phyloP scores from a whole-genome alignment of 106 monocot genomes.

The Cymbidium sinense region DNA sequence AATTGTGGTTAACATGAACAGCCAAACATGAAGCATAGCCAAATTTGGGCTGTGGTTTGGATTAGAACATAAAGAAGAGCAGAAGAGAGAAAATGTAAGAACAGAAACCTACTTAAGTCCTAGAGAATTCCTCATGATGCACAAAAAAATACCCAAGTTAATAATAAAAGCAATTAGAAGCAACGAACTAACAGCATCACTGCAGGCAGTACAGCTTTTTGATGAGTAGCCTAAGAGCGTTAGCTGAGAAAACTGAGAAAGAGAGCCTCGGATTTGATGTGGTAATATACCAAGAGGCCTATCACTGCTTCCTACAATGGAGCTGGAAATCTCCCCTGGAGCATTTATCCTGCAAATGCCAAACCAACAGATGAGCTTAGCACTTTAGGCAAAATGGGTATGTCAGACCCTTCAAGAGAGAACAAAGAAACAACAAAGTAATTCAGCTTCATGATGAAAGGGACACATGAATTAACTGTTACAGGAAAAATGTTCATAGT shows the following conservation, averaged over 20 bases:
- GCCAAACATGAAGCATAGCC: too few species aligned
- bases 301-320: conserved; percentile 31
- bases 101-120: neutral
- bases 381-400: neutral
- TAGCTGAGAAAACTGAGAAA: conserved; percentile 69
- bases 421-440: neutral
- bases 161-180: neutral
- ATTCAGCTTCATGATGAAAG: neutral
- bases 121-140: neutral
- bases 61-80: too few species aligned
- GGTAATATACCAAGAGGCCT: conserved; percentile 82
- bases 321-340: conserved; percentile 61
- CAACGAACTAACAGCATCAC: conserved; percentile 46
- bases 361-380: neutral
- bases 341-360: conserved; percentile 65
- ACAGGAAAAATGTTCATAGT: neutral
- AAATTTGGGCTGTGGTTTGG: too few species aligned
- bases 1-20: too few species aligned
- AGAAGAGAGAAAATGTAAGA: too few species aligned
- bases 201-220: conserved; percentile 79
- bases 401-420: neutral
- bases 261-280: conserved; percentile 85
- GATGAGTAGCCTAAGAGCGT: conserved; percentile 82
- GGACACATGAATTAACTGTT: neutral
- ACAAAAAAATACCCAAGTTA: neutral